Conservation (phyloP, 257 asterid genomes). For the Primulina eburnea region DNA sequence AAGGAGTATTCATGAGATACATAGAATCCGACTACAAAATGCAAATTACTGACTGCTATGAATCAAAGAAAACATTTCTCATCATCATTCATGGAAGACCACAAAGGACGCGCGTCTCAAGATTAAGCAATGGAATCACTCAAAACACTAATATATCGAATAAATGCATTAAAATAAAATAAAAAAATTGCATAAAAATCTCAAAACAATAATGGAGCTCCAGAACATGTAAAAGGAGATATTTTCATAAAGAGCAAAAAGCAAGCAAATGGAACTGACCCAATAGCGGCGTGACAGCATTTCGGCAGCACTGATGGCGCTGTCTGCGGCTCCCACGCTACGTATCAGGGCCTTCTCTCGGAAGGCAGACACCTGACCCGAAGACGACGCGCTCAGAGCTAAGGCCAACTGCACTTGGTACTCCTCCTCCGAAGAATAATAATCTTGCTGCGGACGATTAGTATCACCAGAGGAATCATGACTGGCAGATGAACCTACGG, state of each 20-base stretch:
- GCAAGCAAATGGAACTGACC: slow-evolving; percentile 49
- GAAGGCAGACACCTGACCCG: slow-evolving; percentile 45
- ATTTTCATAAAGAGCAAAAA: background rate
- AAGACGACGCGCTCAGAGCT: slow-evolving; percentile 88
- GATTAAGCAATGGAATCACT: background rate
- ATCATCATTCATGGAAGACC: background rate
- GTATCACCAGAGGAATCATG: slow-evolving; percentile 23
- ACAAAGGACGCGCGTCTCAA: background rate
- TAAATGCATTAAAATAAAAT: too few relatives aligned
- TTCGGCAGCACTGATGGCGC: slow-evolving; percentile 72
- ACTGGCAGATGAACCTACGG: slow-evolving; percentile 21
- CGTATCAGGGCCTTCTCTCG: slow-evolving; percentile 45
- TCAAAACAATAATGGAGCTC: too few relatives aligned
- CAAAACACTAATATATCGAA: too few relatives aligned
- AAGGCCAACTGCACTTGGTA: slow-evolving; percentile 89
- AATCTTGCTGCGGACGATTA: slow-evolving; percentile 56
- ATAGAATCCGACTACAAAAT: too few relatives aligned
- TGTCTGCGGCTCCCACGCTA: slow-evolving; percentile 28
- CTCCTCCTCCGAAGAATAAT: slow-evolving; percentile 88
- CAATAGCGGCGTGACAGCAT: slow-evolving; percentile 82
- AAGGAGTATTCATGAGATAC: background rate
- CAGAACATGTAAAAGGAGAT: too few relatives aligned
- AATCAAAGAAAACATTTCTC: too few relatives aligned
- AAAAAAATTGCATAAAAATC: background rate
- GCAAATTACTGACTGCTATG: too few relatives aligned